Conservation (phyloP, 2,329 filamentous ascomycete genomes). For the Lecanicillium sp. region DNA sequence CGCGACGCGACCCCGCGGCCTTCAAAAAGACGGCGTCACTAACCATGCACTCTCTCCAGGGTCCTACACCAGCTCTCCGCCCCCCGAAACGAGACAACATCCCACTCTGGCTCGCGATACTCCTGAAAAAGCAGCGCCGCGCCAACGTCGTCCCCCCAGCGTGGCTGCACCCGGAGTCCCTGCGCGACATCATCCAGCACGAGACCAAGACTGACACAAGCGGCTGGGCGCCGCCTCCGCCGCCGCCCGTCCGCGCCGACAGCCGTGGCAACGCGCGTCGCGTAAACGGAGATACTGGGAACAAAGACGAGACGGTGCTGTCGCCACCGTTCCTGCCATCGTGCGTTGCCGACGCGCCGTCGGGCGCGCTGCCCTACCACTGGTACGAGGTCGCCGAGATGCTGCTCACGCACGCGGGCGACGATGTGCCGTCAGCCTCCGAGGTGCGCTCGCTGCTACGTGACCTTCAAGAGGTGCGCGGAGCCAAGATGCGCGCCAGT, state of each 20-base stretch:
- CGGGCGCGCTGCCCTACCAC: slow-evolving; percentile 78
- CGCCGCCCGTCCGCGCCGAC: slow-evolving; percentile 51
- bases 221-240: slow-evolving; percentile 72
- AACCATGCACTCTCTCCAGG: slow-evolving; percentile 45
- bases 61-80: slow-evolving; percentile 66
- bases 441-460: slow-evolving; percentile 69
- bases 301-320: slow-evolving; percentile 30
- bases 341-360: slow-evolving; percentile 62
- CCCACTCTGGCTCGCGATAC: slow-evolving; percentile 89
- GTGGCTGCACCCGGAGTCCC: slow-evolving; percentile 75
- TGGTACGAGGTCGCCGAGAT: slow-evolving; percentile 91
- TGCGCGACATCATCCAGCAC: slow-evolving; percentile 70
- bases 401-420: slow-evolving; percentile 74
- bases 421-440: slow-evolving; percentile 71
- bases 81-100: slow-evolving; percentile 75
- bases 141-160: slow-evolving; percentile 88
- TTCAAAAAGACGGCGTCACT: slow-evolving; percentile 5
- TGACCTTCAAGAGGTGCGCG: slow-evolving; percentile 79
- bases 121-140: slow-evolving; percentile 89
- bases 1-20: slow-evolving; percentile 15
- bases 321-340: slow-evolving; percentile 74
- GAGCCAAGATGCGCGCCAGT: slow-evolving; percentile 79
- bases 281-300: slow-evolving; percentile 20
- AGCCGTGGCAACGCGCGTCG: slow-evolving; percentile 36
- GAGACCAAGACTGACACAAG: slow-evolving; percentile 68